Base-by-base conservation (phyloP, 1,284 basidiomycete species). In the Inonotus obliquus region DNA sequence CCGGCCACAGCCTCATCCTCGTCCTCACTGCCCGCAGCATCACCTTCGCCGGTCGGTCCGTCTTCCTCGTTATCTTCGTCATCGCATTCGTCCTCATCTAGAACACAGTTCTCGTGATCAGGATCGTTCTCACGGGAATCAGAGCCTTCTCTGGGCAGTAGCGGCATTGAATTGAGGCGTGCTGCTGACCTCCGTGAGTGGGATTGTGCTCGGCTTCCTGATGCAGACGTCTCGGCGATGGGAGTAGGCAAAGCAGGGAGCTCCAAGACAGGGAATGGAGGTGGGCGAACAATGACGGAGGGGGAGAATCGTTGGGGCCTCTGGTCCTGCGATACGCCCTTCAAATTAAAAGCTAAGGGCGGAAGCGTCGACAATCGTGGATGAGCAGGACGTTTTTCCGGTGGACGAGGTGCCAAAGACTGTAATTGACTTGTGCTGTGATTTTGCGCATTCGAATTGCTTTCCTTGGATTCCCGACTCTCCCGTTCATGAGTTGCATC, bases 201-300 rank as follows among this genome's bases (percentile, higher is more conserved):
- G 4, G 25, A 32, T 25, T 48, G 54, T 7, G 35, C 32, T 23
- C 45, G 32, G 25, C 27, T 11, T n/a, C 35, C 38, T 32, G 48
- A 37, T 7, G 3, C 49, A 56, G 63, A 23, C 65, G 71, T 67
- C 37, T 65, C 60, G 7, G 68, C 53, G 29, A 61, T 32, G 55
- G 71, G 64, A 2, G 70, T 62, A 9, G 71, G 66, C 23, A 83
- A 71, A 5, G 74, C 74, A 1, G 83, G 84, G 9, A 85, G 73
- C 62, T 80, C 77, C 4, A 79, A 66, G 25, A 84, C 70, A 0
- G 82, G 81, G 67, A 83, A 72, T 2, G 79, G 78, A 3, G 80
- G 77, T 13, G 77, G 79, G 39, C 82, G 77, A 7, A 76, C 69
- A 47, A 81, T 77, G 29, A 83, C 69, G 10, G 77, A 79, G 14